A percentile compares a stretch with the other conserved stretches of the same genome.
Evolutionary conservation across 2,329 filamentous ascomycete species (phyloP).

Genomic region (Xylaria sp.): DNA sequence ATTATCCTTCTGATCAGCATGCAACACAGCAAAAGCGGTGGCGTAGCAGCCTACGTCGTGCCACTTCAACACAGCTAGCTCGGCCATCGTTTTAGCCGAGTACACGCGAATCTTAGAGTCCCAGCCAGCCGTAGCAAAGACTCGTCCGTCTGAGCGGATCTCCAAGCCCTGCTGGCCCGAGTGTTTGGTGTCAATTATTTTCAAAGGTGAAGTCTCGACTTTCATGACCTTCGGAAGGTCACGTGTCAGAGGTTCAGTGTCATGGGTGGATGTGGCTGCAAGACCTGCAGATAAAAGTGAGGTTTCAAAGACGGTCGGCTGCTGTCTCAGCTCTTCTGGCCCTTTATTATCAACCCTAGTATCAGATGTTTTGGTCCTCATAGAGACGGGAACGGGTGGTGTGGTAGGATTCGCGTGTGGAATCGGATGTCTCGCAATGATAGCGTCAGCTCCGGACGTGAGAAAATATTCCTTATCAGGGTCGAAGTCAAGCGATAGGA

Average conservation of each 20-base stretch:
- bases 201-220: slow-evolving; percentile 61
- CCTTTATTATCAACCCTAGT: neutral
- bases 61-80: slow-evolving; percentile 94
- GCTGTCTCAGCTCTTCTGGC: slow-evolving; percentile 1
- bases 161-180: slow-evolving; percentile 85
- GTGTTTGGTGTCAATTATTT: slow-evolving; percentile 80
- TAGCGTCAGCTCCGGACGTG: slow-evolving; percentile 83
- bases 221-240: slow-evolving; percentile 23
- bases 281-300: slow-evolving; percentile 35
- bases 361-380: slow-evolving; percentile 4
- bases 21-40: slow-evolving; percentile 73
- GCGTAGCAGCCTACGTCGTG: slow-evolving; percentile 89
- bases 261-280: slow-evolving; percentile 34
- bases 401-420: slow-evolving; percentile 47
- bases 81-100: slow-evolving; percentile 79
- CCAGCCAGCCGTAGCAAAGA: slow-evolving; percentile 95
- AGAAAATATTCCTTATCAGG: slow-evolving; percentile 69
- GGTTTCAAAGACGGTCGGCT: neutral
- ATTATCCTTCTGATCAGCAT: slow-evolving; percentile 16
- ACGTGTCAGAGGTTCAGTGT: slow-evolving; percentile 18
- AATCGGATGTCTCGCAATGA: slow-evolving; percentile 80
- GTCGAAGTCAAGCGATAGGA: slow-evolving; percentile 76
- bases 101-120: slow-evolving; percentile 86
- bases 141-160: slow-evolving; percentile 80
- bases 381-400: slow-evolving; percentile 7